Base-by-base conservation (phyloP, 75 land plant species). In the Sequoia sempervirens region DNA sequence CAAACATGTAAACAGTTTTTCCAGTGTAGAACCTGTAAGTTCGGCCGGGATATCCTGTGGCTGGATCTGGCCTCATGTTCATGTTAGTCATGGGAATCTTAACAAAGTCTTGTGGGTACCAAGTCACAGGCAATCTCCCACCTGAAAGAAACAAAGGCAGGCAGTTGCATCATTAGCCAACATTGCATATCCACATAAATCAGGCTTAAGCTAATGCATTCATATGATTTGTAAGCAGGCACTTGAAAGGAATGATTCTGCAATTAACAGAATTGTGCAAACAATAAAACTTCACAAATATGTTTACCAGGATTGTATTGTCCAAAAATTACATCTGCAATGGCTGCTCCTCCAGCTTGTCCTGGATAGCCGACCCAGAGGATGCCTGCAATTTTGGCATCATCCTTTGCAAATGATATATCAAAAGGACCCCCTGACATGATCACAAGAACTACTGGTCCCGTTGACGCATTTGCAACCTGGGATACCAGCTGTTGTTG, bases 341-440 rank as follows among this genome's bases (percentile, higher is more conserved):
- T 89, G 80, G 98, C 98, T 52, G 88, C 81, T 12, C 98, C 99
- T 14, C 99, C 99, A 53, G 91, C 93, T 85, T 94, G 92, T 23
- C 99, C 99, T 18, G 99, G 98, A 76, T 96, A 97, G 0, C 99
- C 99, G 7, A 86, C 96, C 96, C 98, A 97, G 2, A 97, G 0
- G n/a, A 97, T 94, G 82, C 90, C 90, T 4, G 84, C 40, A 46
- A 96, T 91, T 36, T 78, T 84, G 12, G 86, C 86, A 78, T 94
- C 86, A 14, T 90, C 86, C 40, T 93, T 89, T 13, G 96, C 95
- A 79, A 91, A 93, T 5, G 93, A 70, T 7, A 97, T 88, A 85
- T 97, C 99, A 38, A 96, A 53, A 1, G 99, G 94, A 8, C 96
- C 98, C 37, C 96, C 98, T 20, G 89, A 90, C 93, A 97, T 89